Conservation (phyloP, 768 basidiomycete species). For the Auriculariales sp. region DNA sequence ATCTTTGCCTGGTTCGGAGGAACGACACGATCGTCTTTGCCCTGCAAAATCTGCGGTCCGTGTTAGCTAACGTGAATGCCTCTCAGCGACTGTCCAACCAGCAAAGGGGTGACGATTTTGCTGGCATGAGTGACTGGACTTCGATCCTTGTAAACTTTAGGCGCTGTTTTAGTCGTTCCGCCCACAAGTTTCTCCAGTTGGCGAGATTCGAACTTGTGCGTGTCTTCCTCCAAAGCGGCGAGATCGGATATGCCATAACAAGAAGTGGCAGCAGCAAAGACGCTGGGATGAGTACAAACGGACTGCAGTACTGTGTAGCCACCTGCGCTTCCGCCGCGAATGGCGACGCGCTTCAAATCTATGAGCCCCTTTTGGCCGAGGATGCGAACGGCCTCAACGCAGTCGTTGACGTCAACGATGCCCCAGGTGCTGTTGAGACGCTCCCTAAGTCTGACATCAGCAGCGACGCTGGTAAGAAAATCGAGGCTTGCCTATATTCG, state of each 20-base stretch:
- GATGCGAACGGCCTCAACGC: conserved; percentile 31
- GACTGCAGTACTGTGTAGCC: conserved; percentile 51
- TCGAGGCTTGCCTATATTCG: conserved; percentile 33
- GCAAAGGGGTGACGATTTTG: conserved; percentile 44
- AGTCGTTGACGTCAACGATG: conserved; percentile 55
- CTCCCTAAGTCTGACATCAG: conserved; percentile 14
- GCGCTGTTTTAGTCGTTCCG: conserved; percentile 34
- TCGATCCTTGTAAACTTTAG: conserved; percentile 40
- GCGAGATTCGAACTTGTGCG: conserved; percentile 57
- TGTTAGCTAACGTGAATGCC: neutral
- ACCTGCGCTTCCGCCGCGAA: conserved; percentile 62
- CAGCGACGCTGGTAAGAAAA: neutral
- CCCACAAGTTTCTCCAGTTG: conserved; percentile 54
- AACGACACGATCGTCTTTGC: conserved; percentile 45
- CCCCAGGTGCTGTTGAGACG: conserved; percentile 60
- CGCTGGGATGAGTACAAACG: conserved; percentile 25
- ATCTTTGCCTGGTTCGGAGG: conserved; percentile 48
- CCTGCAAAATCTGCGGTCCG: conserved; percentile 47
- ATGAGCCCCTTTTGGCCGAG: conserved; percentile 28
- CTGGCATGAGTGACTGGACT: conserved; percentile 51
- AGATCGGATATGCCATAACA: conserved; percentile 61
- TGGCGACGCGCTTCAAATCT: conserved; percentile 47
- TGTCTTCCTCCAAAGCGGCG: conserved; percentile 36
- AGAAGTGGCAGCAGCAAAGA: conserved; percentile 49
- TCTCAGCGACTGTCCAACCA: conserved; percentile 30